Evolutionary conservation across 768 basidiomycete genomes (phyloP), one percentile per base, ranked within the genome.

Genomic region (Suillus subaureus): DNA sequence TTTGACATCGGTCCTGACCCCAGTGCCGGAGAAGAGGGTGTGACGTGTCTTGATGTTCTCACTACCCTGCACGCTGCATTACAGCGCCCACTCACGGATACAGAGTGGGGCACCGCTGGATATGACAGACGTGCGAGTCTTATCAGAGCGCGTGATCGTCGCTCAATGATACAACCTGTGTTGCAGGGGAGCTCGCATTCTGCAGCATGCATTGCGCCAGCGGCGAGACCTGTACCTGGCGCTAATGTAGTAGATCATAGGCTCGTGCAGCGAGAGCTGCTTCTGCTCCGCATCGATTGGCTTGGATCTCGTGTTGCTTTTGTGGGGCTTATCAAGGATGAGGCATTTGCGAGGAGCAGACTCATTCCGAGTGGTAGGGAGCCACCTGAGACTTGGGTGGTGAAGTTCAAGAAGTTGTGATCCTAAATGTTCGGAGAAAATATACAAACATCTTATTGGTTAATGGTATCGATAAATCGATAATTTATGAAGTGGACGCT

Each of bases 271-370:
- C 18, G 35, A 26, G 28, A 37, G 5, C 4, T 6, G 18, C 12
- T 26, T 1, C 26, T 66, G 18, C 65, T 66, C 31, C 65, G 61
- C 16, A 56, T 66, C 3, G 66, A 66, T 23, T 66, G 66, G 66
- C 63, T 64, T 15, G 66, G 66, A 6, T 57, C 56, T 28, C 31
- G 55, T 42, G 43, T 55, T 26, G 31, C 56, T 0, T 64, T 66
- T 16, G 45, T 31, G 9, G 66, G 66, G 13, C 63, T 66, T 37
- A 31, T 56, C 4, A 56, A 63, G 28, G 66, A 66, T n/a, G 55
- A 64, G 5, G 47, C 13, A 18, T 66, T 64, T 60, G 63, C 66
- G 9, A 65, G 21, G 40, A 49, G 37, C 13, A 64, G 62, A 56
- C 63, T 64, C 13, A 56, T 56, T 31, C 66, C 66, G 21, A 63